Evolutionary conservation across 768 basidiomycete species (phyloP), one percentile per base, ranked within the genome.

Genomic region (Neoboletus brunneissimus): DNA sequence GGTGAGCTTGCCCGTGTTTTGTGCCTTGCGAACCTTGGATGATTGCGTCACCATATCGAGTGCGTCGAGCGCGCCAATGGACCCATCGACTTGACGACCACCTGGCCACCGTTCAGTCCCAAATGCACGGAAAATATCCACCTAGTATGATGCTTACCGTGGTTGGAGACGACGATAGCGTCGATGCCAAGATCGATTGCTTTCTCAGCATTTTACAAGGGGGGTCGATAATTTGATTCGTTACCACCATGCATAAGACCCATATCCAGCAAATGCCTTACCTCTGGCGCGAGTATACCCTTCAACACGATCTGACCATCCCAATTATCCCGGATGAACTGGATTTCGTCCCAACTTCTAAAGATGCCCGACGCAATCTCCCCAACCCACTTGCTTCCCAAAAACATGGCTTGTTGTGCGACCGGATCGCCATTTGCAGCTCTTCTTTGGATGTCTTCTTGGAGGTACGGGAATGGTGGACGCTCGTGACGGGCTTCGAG

Each of bases 81-180:
- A 86, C 5, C 91, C 91, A 67, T 95, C 92, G 7, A 89, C 75
- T 65, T 89, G 87, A 22, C 88, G 80, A 5, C 86, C 87, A 32
- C 88, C 87, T 88, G 32, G 10, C 22, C n/a, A 27, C 5, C 9
- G 12, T 22, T 52, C 22, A 44, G 25, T 35, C 23, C 23, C 9
- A 5, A 41, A 4, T 15, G 8, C 13, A 35, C 22, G 6, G 13
- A 5, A n/a, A 13, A n/a, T 18, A 29, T 11, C n/a, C 15, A 29
- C 34, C 44, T 15, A 41, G 12, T 2, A 18, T 10, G 12, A 2
- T 18, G 64, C 76, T 31, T 47, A 87, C 87, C 88, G 60, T 92
- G 90, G 64, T 91, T 94, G 11, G 88, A 90, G 16, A 92, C 86
- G 47, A 93, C 68, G 55, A 93, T 87, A 1, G 88, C 90, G 54